Evolutionary conservation across 2,329 filamentous ascomycete genomes (phyloP).

Genomic region (Ophiosphaerella korrae): DNA sequence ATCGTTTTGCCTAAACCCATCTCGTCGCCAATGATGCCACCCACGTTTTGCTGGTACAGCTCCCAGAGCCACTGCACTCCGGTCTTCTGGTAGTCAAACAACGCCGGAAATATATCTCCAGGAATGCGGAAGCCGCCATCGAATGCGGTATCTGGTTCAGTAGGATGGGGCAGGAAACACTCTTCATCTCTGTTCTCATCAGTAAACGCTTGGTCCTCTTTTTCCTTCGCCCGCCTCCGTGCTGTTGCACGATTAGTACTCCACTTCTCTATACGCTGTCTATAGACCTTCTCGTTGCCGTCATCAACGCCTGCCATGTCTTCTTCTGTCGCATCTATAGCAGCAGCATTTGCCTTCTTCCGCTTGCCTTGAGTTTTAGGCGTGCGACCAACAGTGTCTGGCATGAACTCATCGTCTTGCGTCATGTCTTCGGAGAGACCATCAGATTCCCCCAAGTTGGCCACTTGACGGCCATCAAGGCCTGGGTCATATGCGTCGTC

Average conservation of each 20-base stretch:
- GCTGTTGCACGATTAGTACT: conserved; percentile 66
- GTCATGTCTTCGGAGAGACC: conserved; percentile 40
- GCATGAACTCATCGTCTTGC: conserved; percentile 37
- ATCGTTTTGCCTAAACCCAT: conserved; percentile 99
- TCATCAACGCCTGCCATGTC: conserved; percentile 77
- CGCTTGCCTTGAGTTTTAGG: conserved; percentile 43
- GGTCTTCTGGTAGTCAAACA: conserved; percentile 97
- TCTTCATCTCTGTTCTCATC: conserved; percentile 60
- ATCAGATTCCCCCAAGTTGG: conserved; percentile 47
- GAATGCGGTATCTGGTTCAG: conserved; percentile 74
- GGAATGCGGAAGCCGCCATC: conserved; percentile 80
- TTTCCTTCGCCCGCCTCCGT: conserved; percentile 54
- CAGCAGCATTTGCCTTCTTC: conserved; percentile 27
- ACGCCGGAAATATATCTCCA: conserved; percentile 87
- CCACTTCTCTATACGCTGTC: conserved; percentile 77
- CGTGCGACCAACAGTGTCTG: conserved; percentile 45
- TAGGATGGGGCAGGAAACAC: conserved; percentile 87
- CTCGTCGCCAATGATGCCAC: conserved; percentile 94
- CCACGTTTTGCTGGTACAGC: conserved; percentile 84
- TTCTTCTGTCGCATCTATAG: conserved; percentile 48
- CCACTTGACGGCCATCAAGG: conserved; percentile 47
- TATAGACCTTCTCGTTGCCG: conserved; percentile 83
- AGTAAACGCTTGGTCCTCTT: conserved; percentile 25
- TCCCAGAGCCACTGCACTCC: conserved; percentile 97
- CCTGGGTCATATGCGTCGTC: conserved; percentile 51